Evolutionary conservation across 148 eudicot genomes (phyloP), one percentile per base, ranked within the genome.

Genomic region (Hydrangea macrophylla): DNA sequence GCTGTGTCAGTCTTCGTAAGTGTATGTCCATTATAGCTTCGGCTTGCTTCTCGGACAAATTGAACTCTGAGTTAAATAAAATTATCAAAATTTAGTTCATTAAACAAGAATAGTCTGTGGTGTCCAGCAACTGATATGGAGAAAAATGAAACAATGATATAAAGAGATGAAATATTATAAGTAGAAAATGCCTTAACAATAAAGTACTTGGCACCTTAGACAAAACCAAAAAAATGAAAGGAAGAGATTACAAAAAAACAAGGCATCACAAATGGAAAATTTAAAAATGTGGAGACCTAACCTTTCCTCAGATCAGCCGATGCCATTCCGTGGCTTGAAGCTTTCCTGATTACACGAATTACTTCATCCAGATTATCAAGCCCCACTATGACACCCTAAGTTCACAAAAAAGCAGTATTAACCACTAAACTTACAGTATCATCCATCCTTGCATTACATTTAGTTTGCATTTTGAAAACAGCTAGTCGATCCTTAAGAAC

Each of bases 11-110:
- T 84, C 70, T 85, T 79, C 99, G 85, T 74, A 94, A 78, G 78
- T 82, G 89, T 35, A 94, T 91, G 75, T 91, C 99, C 76, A 94
- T 65, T 83, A 94, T 86, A 39, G 99, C 96, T 68, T 91, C 97
- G 72, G 96, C 96, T 87, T 94, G 99, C 78, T 89, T 94, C 56
- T 89, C 96, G 66, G 97, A 85, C 81, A 94, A 80, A 73, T 65
- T 81, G 65, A 82, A 91, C 68, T 75, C 99, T 94, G 90, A 73
- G 79, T 55, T 30, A 74, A 70, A 69, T 53, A 75, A 66, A 27
- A 48, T 48, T 20, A 48, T n/a, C 7, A n/a, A n/a, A 48, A 48
- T 15, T 48, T 48, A 48, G 53, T 48, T 17, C 53, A 48, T 11
- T 18, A 10, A 48, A 2, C 53, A 0, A 1, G 22, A 20, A 5